phyloP scores from a whole-genome alignment of 257 asterid genomes.

The Perilla frutescens region DNA sequence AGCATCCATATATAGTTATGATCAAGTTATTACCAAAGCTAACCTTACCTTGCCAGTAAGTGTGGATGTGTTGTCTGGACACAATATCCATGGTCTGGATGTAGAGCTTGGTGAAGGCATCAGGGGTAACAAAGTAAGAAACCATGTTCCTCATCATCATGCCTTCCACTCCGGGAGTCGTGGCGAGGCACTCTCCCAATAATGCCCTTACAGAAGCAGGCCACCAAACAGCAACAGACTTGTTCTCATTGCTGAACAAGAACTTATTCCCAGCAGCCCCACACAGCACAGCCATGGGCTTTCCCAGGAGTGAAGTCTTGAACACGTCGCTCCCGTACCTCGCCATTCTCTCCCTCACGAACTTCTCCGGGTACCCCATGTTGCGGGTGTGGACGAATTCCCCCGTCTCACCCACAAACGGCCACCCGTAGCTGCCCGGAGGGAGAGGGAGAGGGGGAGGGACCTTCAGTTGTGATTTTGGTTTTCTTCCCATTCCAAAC shows the following conservation, averaged over 20 bases:
- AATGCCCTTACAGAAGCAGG: conserved; percentile 53
- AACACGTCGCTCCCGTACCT: conserved; percentile 45
- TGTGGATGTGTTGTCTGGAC: conserved; percentile 53
- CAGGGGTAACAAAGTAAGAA: conserved; percentile 57
- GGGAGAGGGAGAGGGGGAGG: conserved; percentile 34
- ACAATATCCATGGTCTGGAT: conserved; percentile 53
- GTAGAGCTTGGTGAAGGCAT: conserved; percentile 58
- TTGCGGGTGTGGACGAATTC: conserved; percentile 36
- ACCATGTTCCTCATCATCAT: conserved; percentile 60
- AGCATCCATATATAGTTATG: no score
- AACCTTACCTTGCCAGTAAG: conserved; percentile 62
- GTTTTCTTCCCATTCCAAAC: no score
- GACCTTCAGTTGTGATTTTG: no score
- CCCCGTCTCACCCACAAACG: conserved; percentile 51
- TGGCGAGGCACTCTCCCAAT: conserved; percentile 52
- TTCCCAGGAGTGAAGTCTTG: conserved; percentile 55
- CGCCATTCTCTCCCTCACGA: conserved; percentile 39
- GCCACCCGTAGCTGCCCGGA: conserved; percentile 64
- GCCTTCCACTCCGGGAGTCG: conserved; percentile 58
- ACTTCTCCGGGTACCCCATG: conserved; percentile 45
- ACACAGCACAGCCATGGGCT: conserved; percentile 45
- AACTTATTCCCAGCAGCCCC: conserved; percentile 57
- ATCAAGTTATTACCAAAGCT: no score
- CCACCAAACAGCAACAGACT: conserved; percentile 69
- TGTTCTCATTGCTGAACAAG: conserved; percentile 68